Percentiles rank a stretch among this genome's conserved stretches.
Conservation (phyloP, 768 basidiomycete genomes). For the Auriscalpium orientale region DNA sequence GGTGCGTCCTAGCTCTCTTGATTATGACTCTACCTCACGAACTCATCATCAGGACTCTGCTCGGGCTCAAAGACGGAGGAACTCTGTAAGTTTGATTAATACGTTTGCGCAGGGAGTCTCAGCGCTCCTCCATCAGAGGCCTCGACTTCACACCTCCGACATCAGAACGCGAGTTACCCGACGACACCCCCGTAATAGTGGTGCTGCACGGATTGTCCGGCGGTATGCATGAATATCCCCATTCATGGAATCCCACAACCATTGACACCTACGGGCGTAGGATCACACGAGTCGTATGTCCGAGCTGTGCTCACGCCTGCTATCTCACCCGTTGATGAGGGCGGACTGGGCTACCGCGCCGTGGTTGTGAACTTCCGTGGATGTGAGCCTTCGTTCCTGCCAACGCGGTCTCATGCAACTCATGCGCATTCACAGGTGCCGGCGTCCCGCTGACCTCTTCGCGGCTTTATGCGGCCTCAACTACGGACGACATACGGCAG, state of each 20-base stretch:
- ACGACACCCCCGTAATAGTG: constrained; percentile 45
- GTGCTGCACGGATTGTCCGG: constrained; percentile 44
- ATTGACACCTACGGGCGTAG: constrained; percentile 29
- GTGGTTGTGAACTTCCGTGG: constrained; percentile 91
- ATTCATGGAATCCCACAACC: not conserved
- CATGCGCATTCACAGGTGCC: constrained; percentile 48
- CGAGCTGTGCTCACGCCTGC: constrained; percentile 72
- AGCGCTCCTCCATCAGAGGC: constrained; percentile 36
- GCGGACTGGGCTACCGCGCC: constrained; percentile 87
- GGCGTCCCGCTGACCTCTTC: constrained; percentile 76
- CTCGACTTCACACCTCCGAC: constrained; percentile 54
- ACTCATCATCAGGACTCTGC: constrained; percentile 30
- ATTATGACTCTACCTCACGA: not conserved
- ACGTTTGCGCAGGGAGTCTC: not conserved
- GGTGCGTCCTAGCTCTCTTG: constrained; percentile 26
- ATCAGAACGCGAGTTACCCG: constrained; percentile 20
- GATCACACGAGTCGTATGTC: constrained; percentile 87
- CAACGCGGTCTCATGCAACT: too few species aligned
- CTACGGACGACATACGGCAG: constrained; percentile 83
- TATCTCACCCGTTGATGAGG: constrained; percentile 59
- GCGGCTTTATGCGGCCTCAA: constrained; percentile 80
- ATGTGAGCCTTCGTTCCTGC: constrained; percentile 40
- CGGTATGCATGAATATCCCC: constrained; percentile 23
- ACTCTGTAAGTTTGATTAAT: constrained; percentile 43
- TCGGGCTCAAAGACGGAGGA: constrained; percentile 53